phyloP scores from a whole-genome alignment of 2,329 filamentous ascomycete genomes.

The Drechslera avenae region DNA sequence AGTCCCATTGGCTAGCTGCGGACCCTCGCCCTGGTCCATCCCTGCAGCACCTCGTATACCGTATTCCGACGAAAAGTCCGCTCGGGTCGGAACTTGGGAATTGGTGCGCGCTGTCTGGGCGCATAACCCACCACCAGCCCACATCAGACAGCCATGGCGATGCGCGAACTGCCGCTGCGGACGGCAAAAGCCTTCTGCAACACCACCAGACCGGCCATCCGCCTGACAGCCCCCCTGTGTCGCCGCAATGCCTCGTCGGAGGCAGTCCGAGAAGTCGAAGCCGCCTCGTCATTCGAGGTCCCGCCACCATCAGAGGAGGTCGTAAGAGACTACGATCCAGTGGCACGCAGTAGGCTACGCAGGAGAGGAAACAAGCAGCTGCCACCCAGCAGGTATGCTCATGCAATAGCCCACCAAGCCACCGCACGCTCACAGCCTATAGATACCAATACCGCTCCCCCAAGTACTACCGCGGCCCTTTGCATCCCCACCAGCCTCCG shows the following conservation, averaged over 20 bases:
- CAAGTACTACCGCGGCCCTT: conserved; percentile 90
- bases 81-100: not conserved
- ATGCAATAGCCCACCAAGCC: not conserved
- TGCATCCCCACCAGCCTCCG: conserved; percentile 93
- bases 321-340: conserved; percentile 56
- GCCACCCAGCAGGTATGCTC: conserved; percentile 60
- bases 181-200: conserved; percentile 33
- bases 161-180: conserved; percentile 45
- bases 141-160: conserved; percentile 39
- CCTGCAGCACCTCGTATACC: conserved; percentile 20
- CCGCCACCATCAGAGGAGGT: conserved; percentile 48
- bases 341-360: conserved; percentile 53
- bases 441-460: conserved; percentile 96
- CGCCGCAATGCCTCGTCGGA: conserved; percentile 56
- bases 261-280: conserved; percentile 54
- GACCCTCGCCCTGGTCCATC: conserved; percentile 12
- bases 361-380: conserved; percentile 50
- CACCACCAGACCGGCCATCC: conserved; percentile 31
- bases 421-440: conserved; percentile 4
- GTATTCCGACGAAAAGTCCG: conserved; percentile 22
- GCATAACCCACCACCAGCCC: conserved; percentile 15
- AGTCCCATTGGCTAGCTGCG: conserved; percentile 14
- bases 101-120: not conserved
- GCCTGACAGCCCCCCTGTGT: conserved; percentile 27
- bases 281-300: conserved; percentile 52